Base-by-base conservation (phyloP, 805 yeast species). In the Teunomyces barrocoloradensis region DNA sequence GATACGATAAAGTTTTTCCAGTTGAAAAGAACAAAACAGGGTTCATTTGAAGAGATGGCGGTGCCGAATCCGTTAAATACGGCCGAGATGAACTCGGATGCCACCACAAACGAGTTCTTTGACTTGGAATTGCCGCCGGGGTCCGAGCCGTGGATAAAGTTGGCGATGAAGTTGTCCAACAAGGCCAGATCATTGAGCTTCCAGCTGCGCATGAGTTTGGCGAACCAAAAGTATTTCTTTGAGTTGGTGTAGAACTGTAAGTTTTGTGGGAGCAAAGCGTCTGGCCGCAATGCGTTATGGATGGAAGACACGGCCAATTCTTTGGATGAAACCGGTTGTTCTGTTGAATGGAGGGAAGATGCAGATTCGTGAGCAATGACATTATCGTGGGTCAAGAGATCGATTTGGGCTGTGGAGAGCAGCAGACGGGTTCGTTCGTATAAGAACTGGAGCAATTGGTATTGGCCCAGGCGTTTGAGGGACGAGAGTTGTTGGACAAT, bases 1-100 rank as follows among this genome's bases (percentile, higher is more conserved):
- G 71, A 58, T 3, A 64, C 53, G 4, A 73, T 55, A 47, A 63
- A 73, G 46, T 62, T 71, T 38, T 59, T 56, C 71, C 73, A 71
- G 51, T 68, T 69, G 53, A 61, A 63, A 5, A 56, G 43, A 12
- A 68, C 56, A 44, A 58, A 66, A 3, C 56, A 49, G 5, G 56
- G 49, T 13, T 59, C 64, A n/a, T 56, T 52, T 39, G 59, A 56
- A 21, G 28, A 23, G 4, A 59, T 41, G 0, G 64, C 58, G 12
- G 48, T 45, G 4, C 53, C 48, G 13, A 56, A 43, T 1, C 67
- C 67, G 12, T 43, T 53, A 28, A 68, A 58, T n/a, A 59, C 49
- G 1, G 58, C 40, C 5, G 43, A 39, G 7, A 66, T 48, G 15
- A 68, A 46, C 33, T 60, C 62, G 13, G 44, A 46, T 2, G 58